Evolutionary conservation across 2,329 filamentous ascomycete genomes (phyloP).

Genomic region (Aplosporella prunicola): DNA sequence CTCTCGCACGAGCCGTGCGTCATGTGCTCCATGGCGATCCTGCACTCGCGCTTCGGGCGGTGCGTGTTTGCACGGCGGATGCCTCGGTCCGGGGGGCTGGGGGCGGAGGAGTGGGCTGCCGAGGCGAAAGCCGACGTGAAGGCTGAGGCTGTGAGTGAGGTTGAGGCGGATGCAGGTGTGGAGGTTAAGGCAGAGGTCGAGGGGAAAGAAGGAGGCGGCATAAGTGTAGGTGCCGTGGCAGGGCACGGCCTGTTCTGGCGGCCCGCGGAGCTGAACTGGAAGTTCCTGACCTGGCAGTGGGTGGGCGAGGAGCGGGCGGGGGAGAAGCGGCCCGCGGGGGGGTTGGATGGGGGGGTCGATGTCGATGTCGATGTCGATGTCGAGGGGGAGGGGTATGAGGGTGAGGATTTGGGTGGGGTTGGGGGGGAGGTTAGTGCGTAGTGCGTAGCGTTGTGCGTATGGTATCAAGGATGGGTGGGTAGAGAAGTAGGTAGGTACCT

Average conservation of each 20-base stretch:
- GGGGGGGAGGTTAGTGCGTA: too few relatives aligned
- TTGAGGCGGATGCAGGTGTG: constrained; percentile 1
- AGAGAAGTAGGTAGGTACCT: too few relatives aligned
- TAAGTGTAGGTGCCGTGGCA: background rate
- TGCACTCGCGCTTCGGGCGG: constrained; percentile 85
- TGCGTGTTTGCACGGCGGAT: constrained; percentile 75
- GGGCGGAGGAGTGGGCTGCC: constrained; percentile 48
- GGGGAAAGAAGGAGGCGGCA: background rate
- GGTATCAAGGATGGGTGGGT: too few relatives aligned
- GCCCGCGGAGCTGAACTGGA: constrained; percentile 72
- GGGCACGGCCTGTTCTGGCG: constrained; percentile 56
- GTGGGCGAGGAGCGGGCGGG: constrained; percentile 25
- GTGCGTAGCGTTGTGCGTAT: too few relatives aligned
- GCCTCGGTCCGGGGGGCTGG: constrained; percentile 71
- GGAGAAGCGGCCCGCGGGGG: too few relatives aligned
- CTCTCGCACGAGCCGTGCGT: constrained; percentile 92
- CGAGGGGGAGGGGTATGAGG: too few relatives aligned
- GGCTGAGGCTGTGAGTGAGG: background rate
- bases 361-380: too few relatives aligned
- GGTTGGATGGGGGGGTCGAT: too few relatives aligned
- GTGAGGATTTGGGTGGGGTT: too few relatives aligned
- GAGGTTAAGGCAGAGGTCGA: constrained; percentile 11
- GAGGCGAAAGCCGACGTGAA: constrained; percentile 15
- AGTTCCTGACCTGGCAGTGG: constrained; percentile 72
- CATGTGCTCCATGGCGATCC: constrained; percentile 93